A percentile compares a stretch with the other conserved stretches of the same genome.
These are phyloP conservation scores for Phaeosphaeria sp. DNA, from an alignment of 2,329 filamentous ascomycete species.

Conservation along the genomic window DNA sequence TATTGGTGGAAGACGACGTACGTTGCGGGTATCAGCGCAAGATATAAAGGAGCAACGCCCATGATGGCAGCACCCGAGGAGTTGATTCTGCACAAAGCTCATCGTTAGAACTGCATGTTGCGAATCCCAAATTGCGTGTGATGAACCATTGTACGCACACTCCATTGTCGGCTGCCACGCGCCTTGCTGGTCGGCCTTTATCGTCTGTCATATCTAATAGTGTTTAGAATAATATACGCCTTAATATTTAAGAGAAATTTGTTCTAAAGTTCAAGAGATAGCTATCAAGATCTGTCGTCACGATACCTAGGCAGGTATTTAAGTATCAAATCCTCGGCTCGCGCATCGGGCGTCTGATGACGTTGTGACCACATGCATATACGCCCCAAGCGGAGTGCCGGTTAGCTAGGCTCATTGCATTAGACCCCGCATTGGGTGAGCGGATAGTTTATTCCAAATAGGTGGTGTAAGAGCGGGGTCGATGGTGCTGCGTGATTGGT, in stretches of 20 bases:
- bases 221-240: background rate
- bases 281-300: background rate
- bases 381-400: background rate
- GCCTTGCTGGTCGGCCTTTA: conserved; percentile 24
- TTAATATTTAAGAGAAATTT: background rate
- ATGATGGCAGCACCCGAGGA: conserved; percentile 19
- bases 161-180: conserved; percentile 20
- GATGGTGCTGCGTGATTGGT: background rate
- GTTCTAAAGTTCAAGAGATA: no score
- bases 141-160: conserved; percentile 14
- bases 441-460: background rate
- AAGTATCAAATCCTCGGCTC: background rate
- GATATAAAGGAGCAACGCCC: conserved; percentile 26
- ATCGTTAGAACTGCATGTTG: no score
- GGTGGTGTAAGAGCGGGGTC: background rate
- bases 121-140: background rate
- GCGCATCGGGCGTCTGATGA: background rate
- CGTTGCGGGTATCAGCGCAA: conserved; percentile 27
- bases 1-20: conserved; percentile 5
- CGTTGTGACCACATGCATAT: background rate
- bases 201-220: conserved; percentile 21
- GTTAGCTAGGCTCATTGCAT: background rate
- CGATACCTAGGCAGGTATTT: background rate
- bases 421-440: background rate
- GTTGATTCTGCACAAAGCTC: conserved; percentile 15